Evolutionary conservation across 2,329 filamentous ascomycete genomes (phyloP).

Genomic region (Colletotrichum sp.): DNA sequence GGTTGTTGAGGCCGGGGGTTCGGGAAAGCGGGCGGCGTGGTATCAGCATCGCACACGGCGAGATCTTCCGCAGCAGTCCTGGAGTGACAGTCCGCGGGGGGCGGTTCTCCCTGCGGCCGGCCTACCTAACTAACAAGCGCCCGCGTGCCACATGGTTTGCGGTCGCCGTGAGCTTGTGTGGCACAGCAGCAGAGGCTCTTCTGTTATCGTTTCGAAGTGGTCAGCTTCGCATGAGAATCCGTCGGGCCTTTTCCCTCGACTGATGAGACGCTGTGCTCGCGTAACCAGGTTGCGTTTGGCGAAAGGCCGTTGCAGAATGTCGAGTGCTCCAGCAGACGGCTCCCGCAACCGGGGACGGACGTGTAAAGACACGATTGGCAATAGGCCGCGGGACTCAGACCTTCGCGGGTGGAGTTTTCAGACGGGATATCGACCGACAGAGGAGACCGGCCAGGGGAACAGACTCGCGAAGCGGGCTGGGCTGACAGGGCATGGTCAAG

Average conservation of each 20-base stretch:
- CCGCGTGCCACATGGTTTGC: not conserved
- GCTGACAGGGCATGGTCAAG: not conserved
- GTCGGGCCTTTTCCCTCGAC: not conserved
- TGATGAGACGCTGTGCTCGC: not conserved
- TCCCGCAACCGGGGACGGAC: not conserved
- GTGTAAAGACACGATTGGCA: not conserved
- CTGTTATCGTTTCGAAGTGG: not conserved
- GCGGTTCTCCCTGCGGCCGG: not conserved
- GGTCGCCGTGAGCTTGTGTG: not conserved
- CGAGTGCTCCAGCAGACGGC: not conserved
- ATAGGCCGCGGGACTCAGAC: not conserved
- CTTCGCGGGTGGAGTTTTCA: not conserved
- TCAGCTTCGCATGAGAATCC: not conserved
- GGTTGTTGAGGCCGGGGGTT: not conserved
- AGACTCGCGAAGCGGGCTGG: not conserved
- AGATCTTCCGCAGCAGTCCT: not conserved
- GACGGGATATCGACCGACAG: conserved; percentile 1
- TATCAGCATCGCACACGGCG: not conserved
- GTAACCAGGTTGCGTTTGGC: not conserved
- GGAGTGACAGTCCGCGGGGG: not conserved
- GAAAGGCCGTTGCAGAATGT: not conserved
- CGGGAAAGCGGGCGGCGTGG: conserved; percentile 4
- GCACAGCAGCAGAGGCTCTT: not conserved
- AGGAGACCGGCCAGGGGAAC: not conserved
- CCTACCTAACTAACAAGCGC: not conserved